phyloP scores from a whole-genome alignment of 148 eudicot species.

The Polygonum aviculare region DNA sequence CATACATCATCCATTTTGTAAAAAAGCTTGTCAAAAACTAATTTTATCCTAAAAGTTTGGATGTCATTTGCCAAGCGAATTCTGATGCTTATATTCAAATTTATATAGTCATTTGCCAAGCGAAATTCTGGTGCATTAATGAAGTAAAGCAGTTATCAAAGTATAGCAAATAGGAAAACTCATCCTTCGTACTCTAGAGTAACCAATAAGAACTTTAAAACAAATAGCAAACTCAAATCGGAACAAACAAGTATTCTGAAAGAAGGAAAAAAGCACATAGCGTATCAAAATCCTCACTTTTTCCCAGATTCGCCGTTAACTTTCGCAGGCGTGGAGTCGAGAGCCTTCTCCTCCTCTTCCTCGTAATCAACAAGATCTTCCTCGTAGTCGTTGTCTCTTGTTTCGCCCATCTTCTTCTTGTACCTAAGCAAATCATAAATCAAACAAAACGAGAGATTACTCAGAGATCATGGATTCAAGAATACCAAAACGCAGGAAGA shows the following conservation, averaged over 20 bases:
- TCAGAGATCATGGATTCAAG: not conserved
- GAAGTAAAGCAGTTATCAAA: not conserved
- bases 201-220: not conserved
- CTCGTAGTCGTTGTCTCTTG: constrained; percentile 43
- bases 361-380: constrained; percentile 58
- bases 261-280: not conserved
- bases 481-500: not conserved
- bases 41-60: no score
- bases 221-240: not conserved
- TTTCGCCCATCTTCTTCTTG: constrained; percentile 32
- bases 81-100: not conserved
- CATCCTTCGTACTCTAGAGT: not conserved
- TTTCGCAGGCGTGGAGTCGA: constrained; percentile 28
- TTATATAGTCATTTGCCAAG: not conserved
- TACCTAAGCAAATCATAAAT: not conserved
- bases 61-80: no score
- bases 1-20: no score
- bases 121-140: not conserved
- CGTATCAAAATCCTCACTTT: constrained; percentile 21
- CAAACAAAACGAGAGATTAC: not conserved
- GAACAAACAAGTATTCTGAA: not conserved
- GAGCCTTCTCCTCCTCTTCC: constrained; percentile 47
- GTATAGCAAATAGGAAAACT: not conserved
- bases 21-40: no score
- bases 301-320: constrained; percentile 40